Percentiles rank a stretch among this genome's conserved stretches.
phyloP scores from a whole-genome alignment of 306 rosid species.

The Prunus davidiana region DNA sequence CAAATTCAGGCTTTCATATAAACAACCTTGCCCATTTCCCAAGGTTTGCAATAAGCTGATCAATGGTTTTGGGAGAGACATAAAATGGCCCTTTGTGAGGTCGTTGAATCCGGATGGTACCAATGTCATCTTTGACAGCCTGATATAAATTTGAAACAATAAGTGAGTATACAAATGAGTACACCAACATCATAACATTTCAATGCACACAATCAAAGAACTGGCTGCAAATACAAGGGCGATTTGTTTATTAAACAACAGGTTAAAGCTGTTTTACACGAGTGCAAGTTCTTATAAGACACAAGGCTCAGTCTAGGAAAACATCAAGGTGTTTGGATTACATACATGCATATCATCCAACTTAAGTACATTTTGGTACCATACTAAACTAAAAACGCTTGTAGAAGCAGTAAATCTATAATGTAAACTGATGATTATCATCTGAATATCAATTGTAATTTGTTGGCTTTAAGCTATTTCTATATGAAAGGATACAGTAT shows the following conservation, averaged over 20 bases:
- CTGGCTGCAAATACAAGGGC: neutral
- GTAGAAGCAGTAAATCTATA: neutral
- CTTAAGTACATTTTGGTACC: neutral
- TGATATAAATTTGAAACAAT: conserved; percentile 30
- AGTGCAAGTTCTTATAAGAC: neutral
- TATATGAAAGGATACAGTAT: neutral
- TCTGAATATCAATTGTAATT: neutral
- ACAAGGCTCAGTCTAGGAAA: neutral
- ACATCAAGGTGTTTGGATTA: neutral
- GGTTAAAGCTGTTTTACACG: neutral
- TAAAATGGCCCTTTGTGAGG: conserved; percentile 98
- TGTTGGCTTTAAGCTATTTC: neutral
- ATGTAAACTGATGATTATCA: neutral
- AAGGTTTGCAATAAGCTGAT: conserved; percentile 87
- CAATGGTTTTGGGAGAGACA: conserved; percentile 80
- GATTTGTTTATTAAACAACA: neutral
- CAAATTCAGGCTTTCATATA: conserved; percentile 16
- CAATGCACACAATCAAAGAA: neutral
- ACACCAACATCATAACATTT: neutral
- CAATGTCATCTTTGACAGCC: conserved; percentile 95
- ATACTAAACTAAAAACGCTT: neutral
- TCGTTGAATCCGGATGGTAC: conserved; percentile 76
- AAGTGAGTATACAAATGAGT: conserved; percentile 1
- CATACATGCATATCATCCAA: neutral
- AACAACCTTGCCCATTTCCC: conserved; percentile 97